Evolutionary conservation across 805 yeast genomes (phyloP), one percentile per base, ranked within the genome.

Genomic region (Kodamaea jinghongensis): DNA sequence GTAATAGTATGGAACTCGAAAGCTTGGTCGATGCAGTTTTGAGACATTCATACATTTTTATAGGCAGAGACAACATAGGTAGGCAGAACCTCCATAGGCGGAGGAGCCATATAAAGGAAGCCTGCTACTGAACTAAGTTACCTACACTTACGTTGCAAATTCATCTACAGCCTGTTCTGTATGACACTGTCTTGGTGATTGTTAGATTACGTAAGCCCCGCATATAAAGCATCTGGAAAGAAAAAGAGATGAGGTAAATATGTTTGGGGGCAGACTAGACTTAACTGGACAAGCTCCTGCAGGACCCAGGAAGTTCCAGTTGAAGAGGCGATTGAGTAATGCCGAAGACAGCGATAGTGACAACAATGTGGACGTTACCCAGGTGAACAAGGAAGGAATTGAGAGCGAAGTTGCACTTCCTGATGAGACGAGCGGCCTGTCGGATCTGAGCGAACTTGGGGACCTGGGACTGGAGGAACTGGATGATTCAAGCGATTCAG

Each of bases 221-320:
- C 23, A 8, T 20, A 20, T 20, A 20, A 20, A 20, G 23, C 8
- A 20, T 5, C 23, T 23, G 37, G 27, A 28, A 28, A 9, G 8
- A 28, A 20, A n/a, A 32, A n/a, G 35, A 32, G 39, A 37, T 31
- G 35, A 37, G 40, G 15, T 37, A 30, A 20, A 13, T 17, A 79
- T 81, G 88, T 81, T 81, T 64, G 85, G 84, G 6, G 73, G 75
- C 11, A 67, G 87, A 55, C 81, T 75, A 50, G 42, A 38, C 28
- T 29, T 33, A 27, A 27, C 12, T 39, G 34, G 38, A 26, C 29
- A 48, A 32, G 31, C 27, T 28, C 23, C 28, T 12, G 39, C 23
- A 6, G 23, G 23, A 20, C 23, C 23, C 23, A 32, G 33, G 37
- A 22, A 32, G 27, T 22, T 49, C n/a, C 36, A 39, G 31, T 44